Evolutionary conservation across 1,139 yeast species (phyloP), one percentile per base, ranked within the genome.

Genomic region (Arxiozyma telluris): DNA sequence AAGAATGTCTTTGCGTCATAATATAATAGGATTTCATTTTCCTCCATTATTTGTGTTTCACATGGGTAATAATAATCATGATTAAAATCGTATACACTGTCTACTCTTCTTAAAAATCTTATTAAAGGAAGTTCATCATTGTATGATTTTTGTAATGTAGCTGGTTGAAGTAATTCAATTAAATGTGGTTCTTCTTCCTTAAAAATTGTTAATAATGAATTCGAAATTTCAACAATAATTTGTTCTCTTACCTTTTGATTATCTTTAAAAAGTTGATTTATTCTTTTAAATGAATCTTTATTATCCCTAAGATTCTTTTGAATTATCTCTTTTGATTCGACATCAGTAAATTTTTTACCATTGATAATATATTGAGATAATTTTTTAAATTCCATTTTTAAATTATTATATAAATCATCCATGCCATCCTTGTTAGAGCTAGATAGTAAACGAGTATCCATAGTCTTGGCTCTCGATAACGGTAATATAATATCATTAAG

Each of bases 61-160:
- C 79, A 72, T 0, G 91, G 90, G 9, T 79, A 73, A 58, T 81
- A 84, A 0, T 76, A 62, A 58, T 81, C 86, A 47, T 71, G 70
- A 2, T 61, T 65, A 20, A 69, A 60, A 59, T 78, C 77, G 62
- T 80, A 82, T 1, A 65, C 61, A 1, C 83, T 66, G 30, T 64
- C 64, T 30, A 71, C 67, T 21, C 59, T 57, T 55, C 76, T 54
- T 50, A 64, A 54, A 61, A 66, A 69, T 57, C 69, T 63, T 44
- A 77, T 63, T 5, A 67, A 25, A 43, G 76, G 72, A 21, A 60
- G 34, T 47, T 51, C 54, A 9, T 57, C 55, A n/a, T 61, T 58
- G 20, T 59, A 54, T 15, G 62, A 57, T n/a, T 65, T 55, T 44
- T 62, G 64, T 8, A 54, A 62, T 50, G 54, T 63, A 41, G 57